Percentiles rank a stretch among this genome's conserved stretches.
Conservation (phyloP, 2,329 filamentous ascomycete genomes). For the Triangularia verruculosa region DNA sequence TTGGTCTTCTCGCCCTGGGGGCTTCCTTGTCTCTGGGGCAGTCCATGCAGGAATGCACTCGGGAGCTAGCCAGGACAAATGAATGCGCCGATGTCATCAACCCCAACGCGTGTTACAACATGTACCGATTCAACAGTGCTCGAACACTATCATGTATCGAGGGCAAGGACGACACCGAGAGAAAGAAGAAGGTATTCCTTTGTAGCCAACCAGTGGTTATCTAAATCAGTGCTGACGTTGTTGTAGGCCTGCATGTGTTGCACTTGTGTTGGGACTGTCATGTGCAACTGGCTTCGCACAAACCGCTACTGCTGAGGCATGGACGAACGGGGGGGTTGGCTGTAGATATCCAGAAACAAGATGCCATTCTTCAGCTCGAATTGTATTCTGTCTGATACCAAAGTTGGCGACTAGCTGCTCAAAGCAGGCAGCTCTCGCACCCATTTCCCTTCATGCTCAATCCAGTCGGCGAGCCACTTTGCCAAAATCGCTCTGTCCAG, state of each 20-base stretch:
- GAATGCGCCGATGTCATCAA: conserved; percentile 41
- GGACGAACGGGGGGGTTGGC: no score
- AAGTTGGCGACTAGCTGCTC: conserved; percentile 2
- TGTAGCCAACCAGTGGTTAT: not conserved
- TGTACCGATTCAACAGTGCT: conserved; percentile 34
- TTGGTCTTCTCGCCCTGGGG: conserved; percentile 26
- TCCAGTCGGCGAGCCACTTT: conserved; percentile 32
- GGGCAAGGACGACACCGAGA: conserved; percentile 34
- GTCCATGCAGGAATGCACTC: conserved; percentile 32
- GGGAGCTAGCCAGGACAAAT: conserved; percentile 35
- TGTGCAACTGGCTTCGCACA: conserved; percentile 38
- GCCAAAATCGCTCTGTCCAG: conserved; percentile 27
- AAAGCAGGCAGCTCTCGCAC: conserved; percentile 29
- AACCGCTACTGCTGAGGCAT: conserved; percentile 26
- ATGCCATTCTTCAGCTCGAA: not conserved
- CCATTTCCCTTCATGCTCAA: conserved; percentile 23
- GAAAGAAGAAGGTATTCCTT: conserved; percentile 32
- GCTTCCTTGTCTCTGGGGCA: conserved; percentile 29
- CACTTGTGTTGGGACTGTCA: conserved; percentile 34
- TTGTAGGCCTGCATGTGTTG: conserved; percentile 38
- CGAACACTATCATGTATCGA: conserved; percentile 39
- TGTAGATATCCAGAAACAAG: not conserved
- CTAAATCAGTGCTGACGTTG: not conserved
- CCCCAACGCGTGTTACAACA: conserved; percentile 41
- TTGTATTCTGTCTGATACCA: not conserved